Evolutionary conservation across 2,329 filamentous ascomycete genomes (phyloP).

Genomic region (Sporothrix mexicana): DNA sequence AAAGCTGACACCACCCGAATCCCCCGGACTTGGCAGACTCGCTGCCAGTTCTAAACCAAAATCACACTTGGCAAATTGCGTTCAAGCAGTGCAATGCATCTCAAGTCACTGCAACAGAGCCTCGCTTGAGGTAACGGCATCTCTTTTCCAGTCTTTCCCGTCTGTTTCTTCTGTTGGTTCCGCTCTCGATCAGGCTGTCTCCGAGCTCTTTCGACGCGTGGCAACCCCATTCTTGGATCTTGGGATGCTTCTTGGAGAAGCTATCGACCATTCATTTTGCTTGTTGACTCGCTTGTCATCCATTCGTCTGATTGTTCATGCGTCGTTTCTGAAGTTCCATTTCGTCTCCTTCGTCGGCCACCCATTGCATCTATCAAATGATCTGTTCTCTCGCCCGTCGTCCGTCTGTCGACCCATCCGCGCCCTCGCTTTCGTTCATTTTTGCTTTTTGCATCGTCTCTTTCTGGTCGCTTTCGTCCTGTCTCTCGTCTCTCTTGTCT

Average conservation of each 20-base stretch:
- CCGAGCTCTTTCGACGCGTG: not conserved
- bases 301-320: not conserved
- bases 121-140: not conserved
- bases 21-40: not conserved
- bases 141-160: not conserved
- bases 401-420: slow-evolving; percentile 1
- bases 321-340: not conserved
- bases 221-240: not conserved
- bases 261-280: not conserved
- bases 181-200: not conserved
- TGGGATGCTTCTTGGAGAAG: no score
- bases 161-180: no score
- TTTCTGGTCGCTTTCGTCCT: no score
- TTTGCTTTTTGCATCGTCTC: not conserved
- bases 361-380: not conserved
- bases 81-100: not conserved
- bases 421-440: not conserved
- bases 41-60: not conserved
- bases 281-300: not conserved
- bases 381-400: not conserved
- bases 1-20: slow-evolving; percentile 10
- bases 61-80: slow-evolving; percentile 3
- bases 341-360: no score
- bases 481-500: not conserved
- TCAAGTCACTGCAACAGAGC: not conserved